These are phyloP conservation scores for Roridomyces roridus DNA, from an alignment of 768 basidiomycete genomes.

Conservation along the genomic window DNA sequence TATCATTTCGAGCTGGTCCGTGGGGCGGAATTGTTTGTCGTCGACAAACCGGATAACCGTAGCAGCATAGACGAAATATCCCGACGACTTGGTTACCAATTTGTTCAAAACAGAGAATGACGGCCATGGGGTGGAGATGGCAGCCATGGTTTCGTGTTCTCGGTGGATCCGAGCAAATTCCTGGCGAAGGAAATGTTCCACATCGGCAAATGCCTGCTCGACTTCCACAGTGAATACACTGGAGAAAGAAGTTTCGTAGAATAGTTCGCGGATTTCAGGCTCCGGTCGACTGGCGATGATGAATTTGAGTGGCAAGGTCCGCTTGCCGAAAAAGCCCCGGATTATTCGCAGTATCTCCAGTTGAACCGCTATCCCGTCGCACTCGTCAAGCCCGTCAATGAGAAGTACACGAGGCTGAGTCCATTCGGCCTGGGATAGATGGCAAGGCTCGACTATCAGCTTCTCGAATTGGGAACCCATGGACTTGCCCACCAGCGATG, in stretches of 20 bases:
- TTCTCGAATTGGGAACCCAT: background rate
- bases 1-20: background rate
- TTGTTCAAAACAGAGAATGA: background rate
- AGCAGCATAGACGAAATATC: background rate
- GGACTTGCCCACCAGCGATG: background rate
- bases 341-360: background rate
- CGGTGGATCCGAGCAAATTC: conserved; percentile 2
- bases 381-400: too few species aligned
- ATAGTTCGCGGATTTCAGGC: background rate
- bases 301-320: background rate
- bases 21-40: background rate
- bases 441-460: background rate
- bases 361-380: background rate
- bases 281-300: too few species aligned
- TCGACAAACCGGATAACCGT: conserved; percentile 2
- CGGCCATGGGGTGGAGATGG: background rate
- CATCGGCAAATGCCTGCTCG: background rate
- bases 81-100: background rate
- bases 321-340: background rate
- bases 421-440: too few species aligned
- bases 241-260: background rate
- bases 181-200: too few species aligned
- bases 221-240: background rate
- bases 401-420: background rate
- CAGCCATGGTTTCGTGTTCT: background rate